phyloP scores from a whole-genome alignment of 352 stramenopile species.

The Globisporangium lucens region DNA sequence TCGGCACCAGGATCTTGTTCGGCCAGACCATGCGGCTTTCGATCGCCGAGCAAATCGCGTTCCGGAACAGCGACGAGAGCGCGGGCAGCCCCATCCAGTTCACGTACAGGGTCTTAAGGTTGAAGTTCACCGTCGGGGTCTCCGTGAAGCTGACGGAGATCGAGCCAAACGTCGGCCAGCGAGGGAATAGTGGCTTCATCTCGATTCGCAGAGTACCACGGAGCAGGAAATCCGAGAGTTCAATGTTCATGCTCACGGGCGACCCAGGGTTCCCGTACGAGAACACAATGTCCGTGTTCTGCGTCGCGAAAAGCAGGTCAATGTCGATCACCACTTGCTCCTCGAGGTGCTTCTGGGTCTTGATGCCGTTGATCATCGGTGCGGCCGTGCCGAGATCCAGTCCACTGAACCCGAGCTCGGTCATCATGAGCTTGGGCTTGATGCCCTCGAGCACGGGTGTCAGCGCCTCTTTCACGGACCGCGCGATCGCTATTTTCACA shows the following conservation, averaged over 20 bases:
- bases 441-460: constrained; percentile 32
- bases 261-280: constrained; percentile 35
- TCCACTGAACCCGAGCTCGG: constrained; percentile 35
- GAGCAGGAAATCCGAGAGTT: constrained; percentile 42
- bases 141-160: constrained; percentile 43
- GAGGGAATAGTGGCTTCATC: constrained; percentile 45
- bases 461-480: constrained; percentile 32
- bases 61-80: constrained; percentile 40
- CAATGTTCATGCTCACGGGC: constrained; percentile 33
- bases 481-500: constrained; percentile 39
- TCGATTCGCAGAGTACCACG: constrained; percentile 38
- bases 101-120: constrained; percentile 37
- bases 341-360: constrained; percentile 34
- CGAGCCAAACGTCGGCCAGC: constrained; percentile 39
- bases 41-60: constrained; percentile 31
- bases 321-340: constrained; percentile 46
- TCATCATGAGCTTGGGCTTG: constrained; percentile 44
- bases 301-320: constrained; percentile 37
- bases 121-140: constrained; percentile 43
- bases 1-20: constrained; percentile 41
- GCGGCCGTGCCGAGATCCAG: constrained; percentile 40
- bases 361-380: constrained; percentile 44
- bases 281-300: constrained; percentile 45
- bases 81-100: constrained; percentile 46
- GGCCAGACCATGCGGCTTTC: constrained; percentile 37